Base-by-base conservation (phyloP, 179 eudicot genomes). In the Nepenthes alata region DNA sequence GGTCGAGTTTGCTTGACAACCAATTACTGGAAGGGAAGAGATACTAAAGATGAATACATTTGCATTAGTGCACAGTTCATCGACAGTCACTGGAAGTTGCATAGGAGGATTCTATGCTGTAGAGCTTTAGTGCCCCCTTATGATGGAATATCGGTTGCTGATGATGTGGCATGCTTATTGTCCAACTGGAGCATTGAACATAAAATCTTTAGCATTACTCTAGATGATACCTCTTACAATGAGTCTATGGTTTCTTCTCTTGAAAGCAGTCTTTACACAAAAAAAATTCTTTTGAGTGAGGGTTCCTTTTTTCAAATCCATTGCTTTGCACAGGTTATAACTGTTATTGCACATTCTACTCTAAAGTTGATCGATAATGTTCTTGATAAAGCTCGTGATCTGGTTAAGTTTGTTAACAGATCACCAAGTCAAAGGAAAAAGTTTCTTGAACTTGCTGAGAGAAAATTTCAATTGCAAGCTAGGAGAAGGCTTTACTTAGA, bases 341-440 rank as follows among this genome's bases (percentile, higher is more conserved):
- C 67, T 67, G 56, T 58, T 54, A 63, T 75, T 47, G 83, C 83
- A 15, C 55, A 72, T 58, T 69, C 80, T 67, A 6, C 71, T 65
- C 64, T 79, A 62, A 70, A 72, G 50, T 58, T 72, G 71, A 64
- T 79, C 55, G 73, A 70, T 45, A 73, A 68, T 51, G 57, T 65
- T 67, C 69, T 79, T 64, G 77, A 72, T 60, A 79, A 62, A 59
- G 51, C 73, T 41, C 83, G 83, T 44, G 80, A 75, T 39, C 70
- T 79, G 74, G 75, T 79, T 1, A 79, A 75, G 71, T 70, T 66
- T 67, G 75, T 79, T 37, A 79, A 79, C 58, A 75, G 64, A 50
- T 79, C 80, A 37, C 73, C 75, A 34, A 62, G 67, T 5, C 83
- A 79, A 63, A 79, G 83, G 64, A 79, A 72, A 71, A 75, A 79